Percentiles rank a stretch among this genome's conserved stretches.
Evolutionary conservation across 2,329 filamentous ascomycete species (phyloP).

Genomic region (Ophiostoma ips): DNA sequence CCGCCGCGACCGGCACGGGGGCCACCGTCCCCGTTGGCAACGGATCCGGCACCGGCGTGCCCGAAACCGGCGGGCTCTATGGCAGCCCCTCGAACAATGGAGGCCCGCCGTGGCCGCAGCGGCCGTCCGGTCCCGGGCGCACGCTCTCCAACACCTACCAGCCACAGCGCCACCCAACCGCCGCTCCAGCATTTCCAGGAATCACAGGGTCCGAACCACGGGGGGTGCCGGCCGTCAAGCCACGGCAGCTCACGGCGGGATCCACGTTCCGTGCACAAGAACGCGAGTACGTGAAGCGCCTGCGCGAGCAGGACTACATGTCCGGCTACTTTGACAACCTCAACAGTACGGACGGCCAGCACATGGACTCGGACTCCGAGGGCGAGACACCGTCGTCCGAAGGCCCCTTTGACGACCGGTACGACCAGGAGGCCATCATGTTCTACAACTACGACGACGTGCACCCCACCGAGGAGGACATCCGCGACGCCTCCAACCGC

Average conservation of each 20-base stretch:
- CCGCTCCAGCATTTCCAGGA: conserved; percentile 23
- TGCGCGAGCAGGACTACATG: conserved; percentile 54
- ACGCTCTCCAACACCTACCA: conserved; percentile 73
- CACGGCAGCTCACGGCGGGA: conserved; percentile 33
- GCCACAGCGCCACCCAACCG: conserved; percentile 39
- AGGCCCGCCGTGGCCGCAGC: conserved; percentile 36
- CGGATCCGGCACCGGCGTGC: conserved; percentile 1
- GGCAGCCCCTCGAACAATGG: conserved; percentile 8
- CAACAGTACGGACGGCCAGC: conserved; percentile 40
- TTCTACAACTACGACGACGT: conserved; percentile 85
- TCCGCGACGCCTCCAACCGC: conserved; percentile 74
- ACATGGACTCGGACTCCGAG: conserved; percentile 69
- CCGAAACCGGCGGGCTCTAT: background rate
- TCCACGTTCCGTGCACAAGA: conserved; percentile 62
- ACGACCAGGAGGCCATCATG: conserved; percentile 83
- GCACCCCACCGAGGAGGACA: conserved; percentile 77
- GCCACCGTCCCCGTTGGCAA: conserved; percentile 1
- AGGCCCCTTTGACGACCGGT: conserved; percentile 68
- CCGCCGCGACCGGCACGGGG: conserved; percentile 4
- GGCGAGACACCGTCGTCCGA: conserved; percentile 83
- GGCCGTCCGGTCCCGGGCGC: conserved; percentile 54
- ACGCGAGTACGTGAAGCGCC: conserved; percentile 83
- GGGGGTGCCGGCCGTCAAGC: conserved; percentile 33
- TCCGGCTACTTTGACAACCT: conserved; percentile 65
- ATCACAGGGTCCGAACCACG: conserved; percentile 22